Evolutionary conservation across 768 basidiomycete species (phyloP).

Genomic region (Auriscalpium microsporum): DNA sequence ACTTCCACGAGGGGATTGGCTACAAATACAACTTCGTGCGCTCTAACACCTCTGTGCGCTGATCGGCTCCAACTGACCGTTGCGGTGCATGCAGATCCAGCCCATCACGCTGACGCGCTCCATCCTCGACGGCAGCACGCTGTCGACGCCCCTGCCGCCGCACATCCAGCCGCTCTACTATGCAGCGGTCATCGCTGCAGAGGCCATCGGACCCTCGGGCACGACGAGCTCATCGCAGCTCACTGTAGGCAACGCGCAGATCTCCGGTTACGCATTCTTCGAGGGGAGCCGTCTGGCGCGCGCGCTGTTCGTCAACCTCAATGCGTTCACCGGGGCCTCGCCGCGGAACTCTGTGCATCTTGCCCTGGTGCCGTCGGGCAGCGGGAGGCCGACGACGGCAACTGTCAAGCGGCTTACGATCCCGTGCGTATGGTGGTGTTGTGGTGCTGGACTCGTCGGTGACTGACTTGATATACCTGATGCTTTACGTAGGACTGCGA

Average conservation of each 20-base stretch:
- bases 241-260: conserved; percentile 32
- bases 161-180: conserved; percentile 65
- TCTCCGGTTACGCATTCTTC: conserved; percentile 58
- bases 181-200: conserved; percentile 50
- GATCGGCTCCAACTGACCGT: no score
- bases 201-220: conserved; percentile 44
- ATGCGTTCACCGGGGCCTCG: conserved; percentile 28
- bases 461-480: background rate
- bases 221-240: conserved; percentile 39
- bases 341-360: conserved; percentile 2
- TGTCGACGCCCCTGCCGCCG: conserved; percentile 41
- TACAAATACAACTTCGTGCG: conserved; percentile 61
- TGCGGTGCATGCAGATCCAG: conserved; percentile 40
- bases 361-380: background rate
- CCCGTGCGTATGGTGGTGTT: conserved; percentile 24
- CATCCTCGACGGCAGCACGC: conserved; percentile 43
- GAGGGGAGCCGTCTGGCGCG: conserved; percentile 35
- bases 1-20: conserved; percentile 62
- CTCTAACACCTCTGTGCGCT: background rate
- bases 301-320: conserved; percentile 51
- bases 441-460: background rate
- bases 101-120: conserved; percentile 51
- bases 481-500: conserved; percentile 30
- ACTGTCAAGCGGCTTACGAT: conserved; percentile 43
- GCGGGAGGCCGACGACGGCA: conserved; percentile 27